Conservation (phyloP, 495 filamentous ascomycete species). For the Cercophora sp. region DNA sequence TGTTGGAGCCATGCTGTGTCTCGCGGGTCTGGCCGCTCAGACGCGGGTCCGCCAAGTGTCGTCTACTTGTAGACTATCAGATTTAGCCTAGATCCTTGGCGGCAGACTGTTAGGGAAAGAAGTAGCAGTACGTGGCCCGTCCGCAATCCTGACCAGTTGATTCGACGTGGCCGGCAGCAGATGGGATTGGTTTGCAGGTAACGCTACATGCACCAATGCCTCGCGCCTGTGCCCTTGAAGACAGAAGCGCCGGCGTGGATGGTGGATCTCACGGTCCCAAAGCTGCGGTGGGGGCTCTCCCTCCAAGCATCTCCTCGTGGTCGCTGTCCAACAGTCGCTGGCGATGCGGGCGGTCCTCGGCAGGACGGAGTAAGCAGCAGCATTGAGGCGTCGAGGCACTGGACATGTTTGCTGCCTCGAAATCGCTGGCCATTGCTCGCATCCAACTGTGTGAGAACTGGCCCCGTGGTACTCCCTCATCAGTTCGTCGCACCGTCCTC, state of each 20-base stretch:
- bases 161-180: conserved; percentile 1
- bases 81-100: neutral
- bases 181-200: conserved; percentile 3
- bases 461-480: too few relatives aligned
- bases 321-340: neutral
- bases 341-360: neutral
- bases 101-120: conserved; percentile 10
- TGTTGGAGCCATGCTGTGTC: conserved; percentile 3
- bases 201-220: neutral
- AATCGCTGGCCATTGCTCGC: too few relatives aligned
- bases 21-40: neutral
- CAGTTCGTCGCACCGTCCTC: too few relatives aligned
- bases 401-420: too few relatives aligned
- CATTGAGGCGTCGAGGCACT: neutral
- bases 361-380: neutral
- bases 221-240: neutral
- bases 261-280: too few relatives aligned
- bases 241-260: conserved; percentile 1
- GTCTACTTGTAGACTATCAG: too few relatives aligned
- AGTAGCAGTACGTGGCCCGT: too few relatives aligned
- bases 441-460: too few relatives aligned
- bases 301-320: neutral
- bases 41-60: neutral
- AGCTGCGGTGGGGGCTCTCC: neutral
- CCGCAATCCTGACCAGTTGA: neutral